Percentiles rank a stretch among this genome's conserved stretches.
phyloP scores from a whole-genome alignment of 1,284 basidiomycete species.

The Papiliotrema nemorosa region DNA sequence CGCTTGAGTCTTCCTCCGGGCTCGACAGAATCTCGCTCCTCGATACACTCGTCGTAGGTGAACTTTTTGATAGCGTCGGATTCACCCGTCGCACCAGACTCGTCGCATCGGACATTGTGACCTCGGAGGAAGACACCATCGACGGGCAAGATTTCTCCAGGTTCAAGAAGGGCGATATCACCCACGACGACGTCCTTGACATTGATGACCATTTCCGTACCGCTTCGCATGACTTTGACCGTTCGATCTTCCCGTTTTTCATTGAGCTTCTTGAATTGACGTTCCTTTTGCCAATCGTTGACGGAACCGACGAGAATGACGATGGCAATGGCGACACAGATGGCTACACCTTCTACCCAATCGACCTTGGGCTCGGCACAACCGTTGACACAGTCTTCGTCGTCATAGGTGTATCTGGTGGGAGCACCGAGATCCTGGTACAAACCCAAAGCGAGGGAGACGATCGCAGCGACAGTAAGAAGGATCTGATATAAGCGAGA shows the following conservation, averaged over 20 bases:
- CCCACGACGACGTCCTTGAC: slow-evolving; percentile 89
- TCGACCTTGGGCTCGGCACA: slow-evolving; percentile 63
- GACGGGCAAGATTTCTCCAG: slow-evolving; percentile 92
- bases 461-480: slow-evolving; percentile 82
- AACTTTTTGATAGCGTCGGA: slow-evolving; percentile 91
- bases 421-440: slow-evolving; percentile 85
- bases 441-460: slow-evolving; percentile 89
- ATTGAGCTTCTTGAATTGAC: slow-evolving; percentile 87
- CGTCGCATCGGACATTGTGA: slow-evolving; percentile 93
- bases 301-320: slow-evolving; percentile 51
- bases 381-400: slow-evolving; percentile 42
- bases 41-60: slow-evolving; percentile 71
- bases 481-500: slow-evolving; percentile 60
- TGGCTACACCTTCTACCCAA: slow-evolving; percentile 98
- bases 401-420: slow-evolving; percentile 52
- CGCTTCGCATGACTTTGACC: slow-evolving; percentile 85
- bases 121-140: slow-evolving; percentile 91
- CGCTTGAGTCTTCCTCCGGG: slow-evolving; percentile 57
- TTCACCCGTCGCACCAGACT: slow-evolving; percentile 94
- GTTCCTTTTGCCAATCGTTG: slow-evolving; percentile 85
- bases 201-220: slow-evolving; percentile 73
- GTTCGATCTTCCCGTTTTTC: slow-evolving; percentile 93
- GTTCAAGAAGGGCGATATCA: slow-evolving; percentile 85
- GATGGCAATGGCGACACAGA: slow-evolving; percentile 85
- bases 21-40: slow-evolving; percentile 46